Evolutionary conservation across 2,329 filamentous ascomycete species (phyloP), one percentile per base, ranked within the genome.

Genomic region (Stachybotrys echinatus): DNA sequence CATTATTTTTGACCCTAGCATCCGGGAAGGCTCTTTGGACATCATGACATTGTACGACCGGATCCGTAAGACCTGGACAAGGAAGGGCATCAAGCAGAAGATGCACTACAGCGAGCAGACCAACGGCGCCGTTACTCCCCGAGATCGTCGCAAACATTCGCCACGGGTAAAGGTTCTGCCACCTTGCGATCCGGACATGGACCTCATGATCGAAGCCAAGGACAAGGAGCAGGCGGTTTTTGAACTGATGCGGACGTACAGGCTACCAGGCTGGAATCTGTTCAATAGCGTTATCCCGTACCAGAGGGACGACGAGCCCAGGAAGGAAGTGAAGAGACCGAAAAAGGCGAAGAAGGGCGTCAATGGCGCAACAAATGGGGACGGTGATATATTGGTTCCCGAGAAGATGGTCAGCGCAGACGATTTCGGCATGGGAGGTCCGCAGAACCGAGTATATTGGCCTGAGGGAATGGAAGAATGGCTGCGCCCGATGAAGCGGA

Each of bases 161-260:
- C 79, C 89, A 0, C 81, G 92, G 8, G 90, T 95, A 2, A 77
- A 78, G 55, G 88, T 84, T 1, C 69, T 97, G 1, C 92, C 92
- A 1, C 92, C 92, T 0, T 96, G 92, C 60, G 77, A 84, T 4
- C 73, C 81, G 1, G 84, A 87, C 27, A 94, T 95, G 87, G 92
- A 96, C 62, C 75, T 97, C n/a, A 97, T 97, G 92, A 96, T 97
- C 52, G 92, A 97, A 71, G 92, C 92, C 45, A 97, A 97, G 66
- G 92, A 96, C 63, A 97, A 97, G 68, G 92, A 97, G 65, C 92
- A 97, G 67, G 91, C 92, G 0, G 90, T 96, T 0, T 95, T 97
- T 60, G 90, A 95, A 55, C 76, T 97, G 18, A 96, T 96, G 91
- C 80, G 87, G 20, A 91, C 77, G 0, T 95, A 91, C 66, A 91